Conservation (phyloP, 169 alveolate species). For the Cyclospora cayetanensis region DNA sequence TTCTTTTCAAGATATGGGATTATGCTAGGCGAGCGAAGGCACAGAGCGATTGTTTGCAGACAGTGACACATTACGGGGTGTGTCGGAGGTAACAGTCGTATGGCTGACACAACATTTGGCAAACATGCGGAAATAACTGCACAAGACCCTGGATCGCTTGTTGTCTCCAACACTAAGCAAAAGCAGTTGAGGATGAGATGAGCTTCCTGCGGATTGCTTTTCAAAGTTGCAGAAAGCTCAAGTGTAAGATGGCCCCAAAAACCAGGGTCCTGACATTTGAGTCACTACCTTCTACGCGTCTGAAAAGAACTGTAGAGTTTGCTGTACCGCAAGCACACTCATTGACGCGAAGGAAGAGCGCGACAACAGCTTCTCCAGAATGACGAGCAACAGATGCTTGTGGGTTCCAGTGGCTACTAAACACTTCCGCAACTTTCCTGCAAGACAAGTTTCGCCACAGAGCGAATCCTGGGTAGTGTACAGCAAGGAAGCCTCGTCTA, state of each 20-base stretch:
- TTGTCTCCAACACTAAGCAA: neutral
- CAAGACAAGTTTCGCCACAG: neutral
- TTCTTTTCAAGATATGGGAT: neutral
- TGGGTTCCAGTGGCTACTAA: neutral
- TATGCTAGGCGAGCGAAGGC: neutral
- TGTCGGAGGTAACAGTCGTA: constrained; percentile 22
- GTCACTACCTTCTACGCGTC: too few species aligned
- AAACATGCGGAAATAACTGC: neutral
- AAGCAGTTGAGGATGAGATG: neutral
- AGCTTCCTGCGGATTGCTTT: neutral
- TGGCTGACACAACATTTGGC: neutral
- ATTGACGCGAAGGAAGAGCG: neutral
- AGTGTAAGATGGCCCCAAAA: neutral
- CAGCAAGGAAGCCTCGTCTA: neutral
- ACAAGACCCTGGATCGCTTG: neutral
- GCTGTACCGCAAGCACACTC: neutral
- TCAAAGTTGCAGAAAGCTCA: neutral
- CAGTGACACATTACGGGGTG: neutral
- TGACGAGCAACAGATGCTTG: neutral
- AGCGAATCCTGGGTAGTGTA: neutral
- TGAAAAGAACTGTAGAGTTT: too few species aligned
- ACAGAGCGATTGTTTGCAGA: neutral
- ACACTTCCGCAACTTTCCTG: constrained; percentile 8
- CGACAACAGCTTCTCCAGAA: neutral
- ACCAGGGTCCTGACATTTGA: constrained; percentile 33